Percentiles rank a stretch among this genome's conserved stretches.
phyloP scores from a whole-genome alignment of 2,329 filamentous ascomycete species.

The Nothomitra cinnamomea region DNA sequence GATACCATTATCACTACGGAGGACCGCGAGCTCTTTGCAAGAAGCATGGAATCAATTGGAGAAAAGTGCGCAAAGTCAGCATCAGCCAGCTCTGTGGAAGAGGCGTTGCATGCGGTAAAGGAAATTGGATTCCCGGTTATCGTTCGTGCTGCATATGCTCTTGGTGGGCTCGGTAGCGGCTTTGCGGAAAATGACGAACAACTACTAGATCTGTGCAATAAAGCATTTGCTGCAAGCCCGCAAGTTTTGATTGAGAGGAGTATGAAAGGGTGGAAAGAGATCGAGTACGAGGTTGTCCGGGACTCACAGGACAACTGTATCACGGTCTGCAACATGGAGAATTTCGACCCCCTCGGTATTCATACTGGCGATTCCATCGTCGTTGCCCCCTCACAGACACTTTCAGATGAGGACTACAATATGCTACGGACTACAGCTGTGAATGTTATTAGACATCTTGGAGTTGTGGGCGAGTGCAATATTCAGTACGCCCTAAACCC shows the following conservation, averaged over 20 bases:
- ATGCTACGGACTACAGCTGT: constrained; percentile 96
- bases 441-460: constrained; percentile 91
- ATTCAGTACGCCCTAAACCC: constrained; percentile 97
- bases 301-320: constrained; percentile 96
- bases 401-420: constrained; percentile 97
- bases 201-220: constrained; percentile 75
- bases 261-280: constrained; percentile 99
- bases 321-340: constrained; percentile 99
- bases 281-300: constrained; percentile 95
- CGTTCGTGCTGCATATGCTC: constrained; percentile 85
- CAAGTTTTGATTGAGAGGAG: constrained; percentile 93
- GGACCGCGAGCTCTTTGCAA: constrained; percentile 90
- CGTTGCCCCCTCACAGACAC: constrained; percentile 87
- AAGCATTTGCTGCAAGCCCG: constrained; percentile 85
- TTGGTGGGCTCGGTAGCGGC: constrained; percentile 86
- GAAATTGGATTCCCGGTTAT: constrained; percentile 94
- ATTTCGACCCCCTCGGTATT: constrained; percentile 95
- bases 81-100: constrained; percentile 73
- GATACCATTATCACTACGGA: constrained; percentile 98
- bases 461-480: constrained; percentile 96
- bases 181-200: constrained; percentile 82
- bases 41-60: constrained; percentile 95
- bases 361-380: constrained; percentile 98
- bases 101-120: constrained; percentile 76
- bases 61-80: constrained; percentile 97